Evolutionary conservation across 1,139 yeast genomes (phyloP), one percentile per base, ranked within the genome.

Genomic region (Lodderomyces theae): DNA sequence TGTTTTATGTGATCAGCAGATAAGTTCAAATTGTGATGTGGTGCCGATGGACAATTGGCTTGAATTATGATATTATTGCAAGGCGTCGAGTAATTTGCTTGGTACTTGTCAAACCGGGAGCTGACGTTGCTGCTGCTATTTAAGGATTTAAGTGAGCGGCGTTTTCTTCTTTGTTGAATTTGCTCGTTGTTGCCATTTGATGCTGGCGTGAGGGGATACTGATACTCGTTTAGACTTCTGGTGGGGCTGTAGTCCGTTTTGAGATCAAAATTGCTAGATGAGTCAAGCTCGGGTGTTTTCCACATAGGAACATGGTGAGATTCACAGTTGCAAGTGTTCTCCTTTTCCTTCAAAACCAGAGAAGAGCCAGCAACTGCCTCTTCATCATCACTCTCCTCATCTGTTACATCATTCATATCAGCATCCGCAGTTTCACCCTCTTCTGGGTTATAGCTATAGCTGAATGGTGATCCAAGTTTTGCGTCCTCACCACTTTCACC

Each of bases 171-270:
- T 28, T 4, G 31, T 7, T 17, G 3, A 10, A 4, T 15, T 15
- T 15, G 18, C 9, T 15, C 12, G 4, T 6, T 15, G 12, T 28
- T 16, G 12, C 31, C 12, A 16, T 18, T 28, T n/a, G 31, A 28
- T 15, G 31, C 31, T 6, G 31, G 31, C 4, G 31, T 28, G 31
- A 28, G 13, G n/a, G 18, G 31, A 28, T 28, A 28, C 15, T 28
- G 31, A 15, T 15, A 28, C 16, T 4, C 29, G 3, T 5, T 28
- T 28, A 7, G n/a, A n/a, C n/a, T n/a, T n/a, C n/a, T n/a, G n/a
- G n/a, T n/a, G n/a, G n/a, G n/a, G n/a, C n/a, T 15, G 4, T 13
- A 7, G 11, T 4, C 11, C 15, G 18, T 16, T 6, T 28, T 15
- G 3, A 15, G 8, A 10, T 28, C 31, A 28, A 13, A 28, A 17